A percentile compares a stretch with the other conserved stretches of the same genome.
phyloP scores from a whole-genome alignment of 2,329 filamentous ascomycete genomes.

The Pestalotiopsis sp. region DNA sequence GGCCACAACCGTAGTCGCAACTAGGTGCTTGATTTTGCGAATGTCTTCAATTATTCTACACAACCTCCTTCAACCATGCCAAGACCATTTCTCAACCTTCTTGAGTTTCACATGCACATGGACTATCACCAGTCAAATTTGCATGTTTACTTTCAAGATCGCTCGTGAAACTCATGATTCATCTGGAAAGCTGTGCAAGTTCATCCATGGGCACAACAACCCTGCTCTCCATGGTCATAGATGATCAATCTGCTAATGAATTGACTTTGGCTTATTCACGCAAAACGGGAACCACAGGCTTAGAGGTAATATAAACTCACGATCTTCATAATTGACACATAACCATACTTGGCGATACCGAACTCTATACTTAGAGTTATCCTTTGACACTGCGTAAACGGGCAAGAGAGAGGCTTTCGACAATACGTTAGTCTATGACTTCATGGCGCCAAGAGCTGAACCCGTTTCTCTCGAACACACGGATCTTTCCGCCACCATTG shows the following conservation, averaged over 20 bases:
- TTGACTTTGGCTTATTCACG: not conserved
- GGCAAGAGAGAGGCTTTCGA: not conserved
- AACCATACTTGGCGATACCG: not conserved
- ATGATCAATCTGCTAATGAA: not conserved
- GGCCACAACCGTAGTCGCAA: too few relatives aligned
- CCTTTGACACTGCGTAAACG: not conserved
- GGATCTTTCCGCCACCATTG: not conserved
- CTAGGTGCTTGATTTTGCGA: too few relatives aligned
- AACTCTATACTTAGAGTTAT: not conserved
- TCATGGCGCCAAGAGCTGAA: not conserved
- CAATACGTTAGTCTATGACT: constrained; percentile 3
- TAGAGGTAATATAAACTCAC: not conserved
- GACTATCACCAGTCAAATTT: too few relatives aligned
- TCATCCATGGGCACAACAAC: too few relatives aligned
- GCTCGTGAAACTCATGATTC: too few relatives aligned
- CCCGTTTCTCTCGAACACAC: not conserved
- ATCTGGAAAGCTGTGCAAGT: too few relatives aligned
- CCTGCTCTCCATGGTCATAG: too few relatives aligned
- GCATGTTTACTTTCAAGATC: too few relatives aligned
- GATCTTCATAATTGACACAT: not conserved
- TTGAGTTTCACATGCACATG: too few relatives aligned
- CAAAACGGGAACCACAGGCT: not conserved
- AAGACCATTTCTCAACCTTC: too few relatives aligned
- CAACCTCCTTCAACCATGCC: too few relatives aligned
- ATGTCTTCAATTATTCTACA: too few relatives aligned